Conservation (phyloP, 768 basidiomycete genomes). For the Pisolithus orientalis region DNA sequence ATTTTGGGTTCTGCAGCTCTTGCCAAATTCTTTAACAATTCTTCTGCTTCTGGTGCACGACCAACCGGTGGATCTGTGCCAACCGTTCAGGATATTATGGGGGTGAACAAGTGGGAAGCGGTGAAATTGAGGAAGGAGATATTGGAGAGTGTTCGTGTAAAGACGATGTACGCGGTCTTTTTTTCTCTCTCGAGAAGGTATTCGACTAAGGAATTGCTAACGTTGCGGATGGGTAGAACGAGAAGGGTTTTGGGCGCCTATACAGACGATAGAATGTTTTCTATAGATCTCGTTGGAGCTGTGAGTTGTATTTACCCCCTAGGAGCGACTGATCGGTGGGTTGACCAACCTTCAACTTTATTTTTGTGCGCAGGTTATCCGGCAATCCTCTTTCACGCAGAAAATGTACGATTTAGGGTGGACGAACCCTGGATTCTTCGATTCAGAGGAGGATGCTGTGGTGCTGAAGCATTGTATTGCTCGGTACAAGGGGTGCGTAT, state of each 20-base stretch:
- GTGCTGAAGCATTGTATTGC: constrained; percentile 46
- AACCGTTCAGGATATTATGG: not conserved
- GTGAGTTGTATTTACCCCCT: constrained; percentile 23
- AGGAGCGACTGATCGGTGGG: not conserved
- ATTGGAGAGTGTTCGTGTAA: not conserved
- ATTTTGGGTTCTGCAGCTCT: constrained; percentile 1
- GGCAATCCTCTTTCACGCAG: constrained; percentile 47
- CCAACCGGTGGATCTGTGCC: not conserved
- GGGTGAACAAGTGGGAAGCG: too few relatives aligned
- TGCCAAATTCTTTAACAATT: not conserved
- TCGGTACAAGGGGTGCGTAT: constrained; percentile 49
- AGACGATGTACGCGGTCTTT: not conserved
- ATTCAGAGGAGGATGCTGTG: constrained; percentile 27
- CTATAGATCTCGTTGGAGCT: constrained; percentile 50
- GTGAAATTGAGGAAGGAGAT: too few relatives aligned
- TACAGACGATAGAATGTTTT: constrained; percentile 43
- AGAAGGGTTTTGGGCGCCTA: constrained; percentile 42
- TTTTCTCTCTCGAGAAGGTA: not conserved
- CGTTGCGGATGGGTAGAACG: constrained; percentile 15
- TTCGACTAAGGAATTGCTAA: not conserved
- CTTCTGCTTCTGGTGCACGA: not conserved
- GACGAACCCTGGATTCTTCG: constrained; percentile 40
- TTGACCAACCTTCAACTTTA: too few relatives aligned
- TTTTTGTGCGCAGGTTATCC: constrained; percentile 34
- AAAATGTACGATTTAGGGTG: constrained; percentile 51